Conservation (phyloP, 805 yeast genomes). For the Candida sonorensis region DNA sequence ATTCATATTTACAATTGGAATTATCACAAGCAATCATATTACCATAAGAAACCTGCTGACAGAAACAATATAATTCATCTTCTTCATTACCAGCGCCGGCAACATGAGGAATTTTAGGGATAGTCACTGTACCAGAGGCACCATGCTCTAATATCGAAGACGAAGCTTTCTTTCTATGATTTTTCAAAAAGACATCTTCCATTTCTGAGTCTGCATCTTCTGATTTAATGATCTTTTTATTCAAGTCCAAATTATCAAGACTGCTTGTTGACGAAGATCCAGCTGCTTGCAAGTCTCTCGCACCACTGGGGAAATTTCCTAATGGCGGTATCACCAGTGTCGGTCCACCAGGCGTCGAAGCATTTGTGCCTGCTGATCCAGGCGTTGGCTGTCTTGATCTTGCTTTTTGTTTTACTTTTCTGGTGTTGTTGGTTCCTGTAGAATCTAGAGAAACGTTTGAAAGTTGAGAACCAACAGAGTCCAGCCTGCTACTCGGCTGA, state of each 20-base stretch:
- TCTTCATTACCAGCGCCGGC: conserved; percentile 42
- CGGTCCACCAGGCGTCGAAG: conserved; percentile 9
- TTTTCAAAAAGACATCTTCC: conserved; percentile 10
- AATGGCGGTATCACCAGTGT: neutral
- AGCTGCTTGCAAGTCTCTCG: no score
- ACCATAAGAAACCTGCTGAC: conserved; percentile 85
- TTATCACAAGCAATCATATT: conserved; percentile 61
- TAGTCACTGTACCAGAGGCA: conserved; percentile 21
- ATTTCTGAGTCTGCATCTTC: conserved; percentile 18
- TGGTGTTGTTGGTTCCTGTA: conserved; percentile 3
- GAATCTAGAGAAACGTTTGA: conserved; percentile 16
- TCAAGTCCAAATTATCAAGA: no score
- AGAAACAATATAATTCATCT: conserved; percentile 75
- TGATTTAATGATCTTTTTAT: conserved; percentile 12
- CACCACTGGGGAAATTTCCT: neutral
- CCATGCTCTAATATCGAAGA: conserved; percentile 17
- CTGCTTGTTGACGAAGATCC: no score
- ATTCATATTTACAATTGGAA: conserved; percentile 52
- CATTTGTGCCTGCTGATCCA: neutral
- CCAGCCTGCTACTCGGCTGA: conserved; percentile 8
- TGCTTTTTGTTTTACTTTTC: conserved; percentile 8
- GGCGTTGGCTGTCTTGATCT: conserved; percentile 18
- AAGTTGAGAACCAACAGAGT: conserved; percentile 14
- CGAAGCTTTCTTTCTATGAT: conserved; percentile 9
- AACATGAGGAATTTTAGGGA: conserved; percentile 13